Percentiles rank a stretch among this genome's conserved stretches.
Conservation (phyloP, 768 basidiomycete genomes). For the Termitomyces heimii region DNA sequence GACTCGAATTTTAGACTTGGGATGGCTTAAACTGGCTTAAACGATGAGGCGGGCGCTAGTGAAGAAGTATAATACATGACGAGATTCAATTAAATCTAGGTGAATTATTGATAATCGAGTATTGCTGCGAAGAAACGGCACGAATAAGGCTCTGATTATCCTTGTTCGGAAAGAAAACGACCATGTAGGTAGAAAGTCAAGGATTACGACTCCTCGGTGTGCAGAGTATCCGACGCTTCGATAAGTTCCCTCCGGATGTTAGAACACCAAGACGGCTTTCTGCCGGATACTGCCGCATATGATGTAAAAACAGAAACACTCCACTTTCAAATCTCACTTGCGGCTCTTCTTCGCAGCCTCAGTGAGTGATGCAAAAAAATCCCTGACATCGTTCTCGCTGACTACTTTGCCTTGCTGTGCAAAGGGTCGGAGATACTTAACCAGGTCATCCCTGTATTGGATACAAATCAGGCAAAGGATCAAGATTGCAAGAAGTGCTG, state of each 20-base stretch:
- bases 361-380: slow-evolving; percentile 55
- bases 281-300: not conserved
- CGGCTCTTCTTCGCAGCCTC: slow-evolving; percentile 27
- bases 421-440: slow-evolving; percentile 71
- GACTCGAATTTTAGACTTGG: not conserved
- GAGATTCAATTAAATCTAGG: not conserved
- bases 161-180: not conserved
- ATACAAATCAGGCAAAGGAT: slow-evolving; percentile 3
- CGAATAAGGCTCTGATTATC: not conserved
- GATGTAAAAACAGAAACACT: not conserved
- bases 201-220: not conserved
- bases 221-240: not conserved
- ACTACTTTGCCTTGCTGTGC: slow-evolving; percentile 74
- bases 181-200: not conserved
- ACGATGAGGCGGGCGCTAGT: not conserved
- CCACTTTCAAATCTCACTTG: not conserved
- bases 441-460: slow-evolving; percentile 57
- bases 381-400: slow-evolving; percentile 61
- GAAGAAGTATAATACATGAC: not conserved
- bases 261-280: not conserved
- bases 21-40: not conserved
- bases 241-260: not conserved
- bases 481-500: not conserved
- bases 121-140: not conserved
- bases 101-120: not conserved